These are phyloP conservation scores for Phytophthora fragariaefolia DNA, from an alignment of 352 stramenopile species.

Conservation along the genomic window DNA sequence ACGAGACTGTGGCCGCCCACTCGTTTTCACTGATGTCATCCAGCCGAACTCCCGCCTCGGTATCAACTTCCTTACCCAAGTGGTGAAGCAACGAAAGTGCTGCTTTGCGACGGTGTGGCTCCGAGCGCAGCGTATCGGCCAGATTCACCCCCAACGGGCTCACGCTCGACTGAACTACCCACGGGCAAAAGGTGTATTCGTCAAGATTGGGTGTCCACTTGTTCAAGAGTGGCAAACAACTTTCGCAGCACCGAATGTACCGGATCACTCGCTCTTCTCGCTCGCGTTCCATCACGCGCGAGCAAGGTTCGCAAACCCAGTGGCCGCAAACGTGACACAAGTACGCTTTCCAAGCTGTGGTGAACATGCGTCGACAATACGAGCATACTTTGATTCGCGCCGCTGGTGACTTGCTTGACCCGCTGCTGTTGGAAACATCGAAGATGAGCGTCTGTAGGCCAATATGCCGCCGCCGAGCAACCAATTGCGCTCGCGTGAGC, in stretches of 20 bases:
- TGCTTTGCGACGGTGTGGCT: conserved; percentile 33
- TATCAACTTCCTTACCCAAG: conserved; percentile 31
- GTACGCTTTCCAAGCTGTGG: conserved; percentile 45
- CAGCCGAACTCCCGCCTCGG: conserved; percentile 21
- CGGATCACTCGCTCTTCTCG: conserved; percentile 49
- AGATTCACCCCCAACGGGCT: conserved; percentile 50
- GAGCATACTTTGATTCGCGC: conserved; percentile 8
- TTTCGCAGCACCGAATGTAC: conserved; percentile 51
- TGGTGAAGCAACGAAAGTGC: conserved; percentile 44
- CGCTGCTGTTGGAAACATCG: conserved; percentile 1
- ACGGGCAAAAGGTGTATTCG: conserved; percentile 40
- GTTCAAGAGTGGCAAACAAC: conserved; percentile 51
- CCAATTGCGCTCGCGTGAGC: conserved; percentile 52
- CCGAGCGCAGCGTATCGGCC: conserved; percentile 43
- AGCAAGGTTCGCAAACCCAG: conserved; percentile 57
- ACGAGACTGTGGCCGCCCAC: conserved; percentile 38
- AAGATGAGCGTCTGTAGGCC: conserved; percentile 56
- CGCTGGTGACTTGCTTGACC: background rate
- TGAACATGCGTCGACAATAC: conserved; percentile 51
- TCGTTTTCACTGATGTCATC: conserved; percentile 46
- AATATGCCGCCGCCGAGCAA: conserved; percentile 49
- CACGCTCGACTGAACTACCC: conserved; percentile 46
- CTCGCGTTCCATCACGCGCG: conserved; percentile 57
- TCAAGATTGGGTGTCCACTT: conserved; percentile 52
- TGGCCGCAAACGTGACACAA: conserved; percentile 59